Percentiles rank a stretch among this genome's conserved stretches.
Conservation (phyloP, 2,329 filamentous ascomycete genomes). For the Cytospora chrysosperma region DNA sequence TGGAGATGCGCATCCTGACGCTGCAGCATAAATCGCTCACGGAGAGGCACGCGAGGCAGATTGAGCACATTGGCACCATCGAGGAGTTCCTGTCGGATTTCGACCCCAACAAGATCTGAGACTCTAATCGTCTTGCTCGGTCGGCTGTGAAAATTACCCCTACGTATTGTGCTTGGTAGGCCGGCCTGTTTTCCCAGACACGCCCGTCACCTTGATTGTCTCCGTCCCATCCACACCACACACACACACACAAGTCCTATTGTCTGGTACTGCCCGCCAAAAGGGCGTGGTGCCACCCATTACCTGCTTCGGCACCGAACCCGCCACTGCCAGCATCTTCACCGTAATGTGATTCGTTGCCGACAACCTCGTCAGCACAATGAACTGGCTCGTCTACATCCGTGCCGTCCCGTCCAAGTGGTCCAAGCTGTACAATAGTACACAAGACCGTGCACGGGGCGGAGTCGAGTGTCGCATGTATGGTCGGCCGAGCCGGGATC, state of each 20-base stretch:
- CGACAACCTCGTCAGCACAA: constrained; percentile 40
- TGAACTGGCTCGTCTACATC: constrained; percentile 38
- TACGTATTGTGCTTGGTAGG: neutral
- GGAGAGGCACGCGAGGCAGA: constrained; percentile 1
- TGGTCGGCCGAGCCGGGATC: too few species aligned
- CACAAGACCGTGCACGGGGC: constrained; percentile 36
- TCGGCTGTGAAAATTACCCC: too few species aligned
- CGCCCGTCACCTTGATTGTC: constrained; percentile 36
- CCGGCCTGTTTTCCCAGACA: constrained; percentile 42
- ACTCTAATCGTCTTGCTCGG: neutral
- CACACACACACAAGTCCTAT: constrained; percentile 46
- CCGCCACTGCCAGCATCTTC: constrained; percentile 45
- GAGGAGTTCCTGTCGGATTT: constrained; percentile 12
- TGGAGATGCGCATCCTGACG: neutral
- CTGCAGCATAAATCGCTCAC: constrained; percentile 6
- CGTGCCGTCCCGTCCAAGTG: constrained; percentile 38
- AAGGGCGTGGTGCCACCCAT: constrained; percentile 41
- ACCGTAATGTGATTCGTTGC: constrained; percentile 34
- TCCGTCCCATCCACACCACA: constrained; percentile 41
- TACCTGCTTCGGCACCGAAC: constrained; percentile 44
- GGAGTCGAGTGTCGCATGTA: constrained; percentile 45
- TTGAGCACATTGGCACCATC: neutral
- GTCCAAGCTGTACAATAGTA: constrained; percentile 47
- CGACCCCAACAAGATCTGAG: constrained; percentile 1
- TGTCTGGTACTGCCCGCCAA: constrained; percentile 47